Conservation (phyloP, 176 grass and related monocot species). For the Thalia dealbata region DNA sequence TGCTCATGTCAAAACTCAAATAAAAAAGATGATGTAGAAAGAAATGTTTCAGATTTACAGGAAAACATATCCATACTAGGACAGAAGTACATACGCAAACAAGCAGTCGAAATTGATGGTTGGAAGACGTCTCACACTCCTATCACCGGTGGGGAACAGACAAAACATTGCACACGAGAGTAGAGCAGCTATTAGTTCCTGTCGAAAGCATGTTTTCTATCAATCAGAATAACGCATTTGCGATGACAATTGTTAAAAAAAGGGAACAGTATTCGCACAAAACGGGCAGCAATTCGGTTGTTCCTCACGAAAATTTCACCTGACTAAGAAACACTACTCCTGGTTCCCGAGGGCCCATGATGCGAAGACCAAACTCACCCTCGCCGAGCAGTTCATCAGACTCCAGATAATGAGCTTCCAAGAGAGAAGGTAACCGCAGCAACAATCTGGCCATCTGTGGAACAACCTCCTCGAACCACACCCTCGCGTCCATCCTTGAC, state of each 20-base stretch:
- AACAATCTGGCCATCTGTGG: conserved; percentile 58
- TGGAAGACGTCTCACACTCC: conserved; percentile 36
- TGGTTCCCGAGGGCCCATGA: conserved; percentile 40
- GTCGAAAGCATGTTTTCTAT: conserved; percentile 4
- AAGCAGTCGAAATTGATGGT: conserved; percentile 66
- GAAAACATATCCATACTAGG: no score
- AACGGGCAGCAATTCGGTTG: neutral
- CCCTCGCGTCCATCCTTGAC: conserved; percentile 39
- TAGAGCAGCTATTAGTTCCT: conserved; percentile 65
- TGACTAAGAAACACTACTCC: conserved; percentile 51
- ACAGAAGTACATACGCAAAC: conserved; percentile 44
- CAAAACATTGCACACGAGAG: conserved; percentile 85
- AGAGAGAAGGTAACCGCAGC: conserved; percentile 52
- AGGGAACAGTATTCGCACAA: no score
- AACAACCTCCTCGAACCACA: conserved; percentile 58
- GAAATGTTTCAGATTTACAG: no score
- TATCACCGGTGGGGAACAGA: conserved; percentile 60
- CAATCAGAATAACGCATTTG: neutral
- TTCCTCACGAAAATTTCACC: conserved; percentile 8
- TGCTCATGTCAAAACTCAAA: neutral
- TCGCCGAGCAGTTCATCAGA: conserved; percentile 20
- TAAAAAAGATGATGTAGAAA: neutral
- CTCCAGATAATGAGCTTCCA: conserved; percentile 58
- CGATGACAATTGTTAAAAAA: no score
- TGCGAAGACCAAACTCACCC: conserved; percentile 38